Conservation (phyloP, 768 basidiomycete species). For the Pulveroboletus sp. region DNA sequence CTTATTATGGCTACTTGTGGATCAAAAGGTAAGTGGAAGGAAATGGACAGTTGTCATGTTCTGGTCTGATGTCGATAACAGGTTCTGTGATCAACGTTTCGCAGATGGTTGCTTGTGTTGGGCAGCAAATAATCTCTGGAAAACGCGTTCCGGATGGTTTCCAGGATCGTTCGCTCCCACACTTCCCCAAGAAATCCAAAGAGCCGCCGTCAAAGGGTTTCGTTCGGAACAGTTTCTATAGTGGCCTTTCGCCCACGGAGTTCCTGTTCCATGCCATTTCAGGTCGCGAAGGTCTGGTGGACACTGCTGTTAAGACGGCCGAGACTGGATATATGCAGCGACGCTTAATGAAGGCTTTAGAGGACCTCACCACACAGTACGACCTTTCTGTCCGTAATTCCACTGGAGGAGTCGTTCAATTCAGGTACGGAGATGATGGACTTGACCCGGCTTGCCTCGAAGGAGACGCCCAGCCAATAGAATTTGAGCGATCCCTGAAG, state of each 20-base stretch:
- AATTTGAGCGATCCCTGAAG: conserved; percentile 80
- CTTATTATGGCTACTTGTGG: conserved; percentile 99
- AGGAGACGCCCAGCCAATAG: conserved; percentile 91
- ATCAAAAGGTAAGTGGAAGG: conserved; percentile 72
- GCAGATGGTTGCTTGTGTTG: conserved; percentile 99
- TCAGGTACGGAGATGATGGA: conserved; percentile 94
- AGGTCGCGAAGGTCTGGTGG: conserved; percentile 96
- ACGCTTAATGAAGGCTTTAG: conserved; percentile 97
- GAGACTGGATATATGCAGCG: conserved; percentile 99
- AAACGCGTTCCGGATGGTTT: conserved; percentile 98
- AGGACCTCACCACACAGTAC: conserved; percentile 95
- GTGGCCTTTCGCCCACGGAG: conserved; percentile 87
- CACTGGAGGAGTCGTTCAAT: conserved; percentile 92
- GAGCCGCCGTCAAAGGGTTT: conserved; percentile 98
- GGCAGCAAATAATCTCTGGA: conserved; percentile 97
- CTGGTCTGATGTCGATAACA: conserved; percentile 24
- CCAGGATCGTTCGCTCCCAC: conserved; percentile 97
- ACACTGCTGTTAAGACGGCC: conserved; percentile 99
- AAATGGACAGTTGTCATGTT: background rate
- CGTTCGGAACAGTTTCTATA: conserved; percentile 95
- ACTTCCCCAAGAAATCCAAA: conserved; percentile 95
- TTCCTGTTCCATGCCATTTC: conserved; percentile 99
- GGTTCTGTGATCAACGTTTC: conserved; percentile 99
- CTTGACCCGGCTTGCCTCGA: conserved; percentile 95
- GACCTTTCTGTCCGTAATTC: conserved; percentile 95